Evolutionary conservation across 345 rosid species (phyloP), one percentile per base, ranked within the genome.

Genomic region (Hypericum androsaemum): DNA sequence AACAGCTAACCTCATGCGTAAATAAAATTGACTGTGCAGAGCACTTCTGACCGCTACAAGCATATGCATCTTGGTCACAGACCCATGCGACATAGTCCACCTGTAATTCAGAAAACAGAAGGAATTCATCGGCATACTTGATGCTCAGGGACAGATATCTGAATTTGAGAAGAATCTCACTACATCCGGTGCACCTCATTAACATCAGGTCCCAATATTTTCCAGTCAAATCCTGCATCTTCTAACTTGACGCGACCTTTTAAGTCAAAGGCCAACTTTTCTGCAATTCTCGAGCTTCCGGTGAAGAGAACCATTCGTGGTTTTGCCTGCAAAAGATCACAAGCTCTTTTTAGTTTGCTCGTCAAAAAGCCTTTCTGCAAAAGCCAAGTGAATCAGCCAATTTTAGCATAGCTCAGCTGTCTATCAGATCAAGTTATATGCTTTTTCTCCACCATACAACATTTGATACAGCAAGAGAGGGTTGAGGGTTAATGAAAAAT

Each of bases 221-320:
- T 92, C 98, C 98, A 92, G 74, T 92, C 97, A 74, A 88, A 92
- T 58, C 98, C 97, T 11, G 98, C 98, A 68, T 92, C 98, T 85
- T 92, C 98, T 63, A 92, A 60, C 71, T 85, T 92, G 64, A 92
- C 62, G 11, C 87, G 78, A 44, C 97, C 98, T 56, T 81, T 85
- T 41, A 92, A 78, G 62, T 92, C 98, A 61, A 70, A 74, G 57
- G 97, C 98, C 74, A 92, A 74, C 66, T 88, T 92, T 47, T 92
- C 97, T 8, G 98, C 98, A 10, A 92, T 78, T 65, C 94, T 83
- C 36, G 98, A 92, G 76, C 98, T 92, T 39, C 98, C 98, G 0
- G 98, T 88, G 68, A 92, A 92, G 61, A 92, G 95, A 37, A 95
- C 88, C 98, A 92, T 92, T 36, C 79, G 73, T 41, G 98, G 98